Percentiles rank a stretch among this genome's conserved stretches.
phyloP scores from a whole-genome alignment of 2,329 filamentous ascomycete genomes.

The Phaeophleospora eucalypticola region DNA sequence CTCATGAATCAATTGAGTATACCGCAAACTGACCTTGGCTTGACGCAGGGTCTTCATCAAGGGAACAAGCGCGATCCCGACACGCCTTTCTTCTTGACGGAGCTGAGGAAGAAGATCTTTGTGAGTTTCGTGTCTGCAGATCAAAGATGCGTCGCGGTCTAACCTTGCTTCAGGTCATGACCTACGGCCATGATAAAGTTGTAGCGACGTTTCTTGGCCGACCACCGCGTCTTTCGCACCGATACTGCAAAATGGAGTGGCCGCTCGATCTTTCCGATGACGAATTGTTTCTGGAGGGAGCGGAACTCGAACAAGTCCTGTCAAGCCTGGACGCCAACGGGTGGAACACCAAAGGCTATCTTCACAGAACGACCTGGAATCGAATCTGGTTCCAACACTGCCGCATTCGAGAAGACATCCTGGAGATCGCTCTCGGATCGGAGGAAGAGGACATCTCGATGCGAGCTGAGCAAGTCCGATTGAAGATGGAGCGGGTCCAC shows the following conservation, averaged over 20 bases:
- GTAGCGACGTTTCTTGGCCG: conserved; percentile 39
- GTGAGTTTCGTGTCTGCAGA: no score
- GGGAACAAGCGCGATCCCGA: conserved; percentile 29
- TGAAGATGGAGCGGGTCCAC: conserved; percentile 38
- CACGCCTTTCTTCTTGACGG: conserved; percentile 33
- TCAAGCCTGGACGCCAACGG: conserved; percentile 46
- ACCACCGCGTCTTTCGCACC: conserved; percentile 47
- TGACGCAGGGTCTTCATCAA: conserved; percentile 29
- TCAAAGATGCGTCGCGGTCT: no score
- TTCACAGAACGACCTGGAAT: conserved; percentile 45
- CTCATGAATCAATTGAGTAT: no score
- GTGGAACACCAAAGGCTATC: conserved; percentile 47
- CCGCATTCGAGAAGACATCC: conserved; percentile 54
- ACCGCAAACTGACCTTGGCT: background rate
- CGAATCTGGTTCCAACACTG: conserved; percentile 49
- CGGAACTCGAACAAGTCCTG: conserved; percentile 39
- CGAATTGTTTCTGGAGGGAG: conserved; percentile 44
- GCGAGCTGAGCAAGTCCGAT: conserved; percentile 37
- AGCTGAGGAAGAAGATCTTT: conserved; percentile 33
- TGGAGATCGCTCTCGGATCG: conserved; percentile 53
- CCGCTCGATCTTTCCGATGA: conserved; percentile 54
- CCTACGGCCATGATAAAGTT: conserved; percentile 33
- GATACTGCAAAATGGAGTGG: conserved; percentile 52
- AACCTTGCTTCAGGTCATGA: no score
- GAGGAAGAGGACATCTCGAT: conserved; percentile 37